Conservation (phyloP, 2,329 filamentous ascomycete genomes). For the Colletotrichum spaethianum region DNA sequence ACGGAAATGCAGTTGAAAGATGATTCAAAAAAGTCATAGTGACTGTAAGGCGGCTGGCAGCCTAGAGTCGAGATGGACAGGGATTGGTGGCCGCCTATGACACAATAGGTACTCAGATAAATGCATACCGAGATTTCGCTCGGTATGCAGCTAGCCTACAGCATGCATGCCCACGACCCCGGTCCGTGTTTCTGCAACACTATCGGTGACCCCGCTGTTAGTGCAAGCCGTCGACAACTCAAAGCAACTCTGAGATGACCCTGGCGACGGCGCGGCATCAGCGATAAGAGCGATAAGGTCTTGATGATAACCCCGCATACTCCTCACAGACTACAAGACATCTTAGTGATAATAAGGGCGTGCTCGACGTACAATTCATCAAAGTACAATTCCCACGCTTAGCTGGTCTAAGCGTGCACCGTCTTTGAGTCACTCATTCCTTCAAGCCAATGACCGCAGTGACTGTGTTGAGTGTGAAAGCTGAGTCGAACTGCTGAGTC, state of each 20-base stretch:
- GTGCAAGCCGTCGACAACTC: conserved; percentile 19
- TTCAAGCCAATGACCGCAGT: not conserved
- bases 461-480: not conserved
- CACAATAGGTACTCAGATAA: conserved; percentile 1
- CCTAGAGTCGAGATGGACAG: conserved; percentile 4
- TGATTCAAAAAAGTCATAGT: conserved; percentile 26
- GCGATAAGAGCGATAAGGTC: not conserved
- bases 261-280: not conserved
- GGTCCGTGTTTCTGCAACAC: conserved; percentile 11
- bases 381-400: not conserved
- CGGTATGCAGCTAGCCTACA: conserved; percentile 6
- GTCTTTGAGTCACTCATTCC: not conserved
- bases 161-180: not conserved
- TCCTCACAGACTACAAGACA: not conserved
- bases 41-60: conserved; percentile 5
- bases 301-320: not conserved
- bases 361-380: too few relatives aligned
- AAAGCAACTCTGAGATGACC: conserved; percentile 11
- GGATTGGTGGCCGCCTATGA: conserved; percentile 14
- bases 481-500: not conserved
- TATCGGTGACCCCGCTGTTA: conserved; percentile 32
- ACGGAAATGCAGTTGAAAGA: not conserved
- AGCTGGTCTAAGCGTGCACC: not conserved
- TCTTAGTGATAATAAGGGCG: not conserved
- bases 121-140: conserved; percentile 1